Evolutionary conservation across 2,329 filamentous ascomycete species (phyloP), one percentile per base, ranked within the genome.

Genomic region (Paraphaeosphaeria sporulosa): DNA sequence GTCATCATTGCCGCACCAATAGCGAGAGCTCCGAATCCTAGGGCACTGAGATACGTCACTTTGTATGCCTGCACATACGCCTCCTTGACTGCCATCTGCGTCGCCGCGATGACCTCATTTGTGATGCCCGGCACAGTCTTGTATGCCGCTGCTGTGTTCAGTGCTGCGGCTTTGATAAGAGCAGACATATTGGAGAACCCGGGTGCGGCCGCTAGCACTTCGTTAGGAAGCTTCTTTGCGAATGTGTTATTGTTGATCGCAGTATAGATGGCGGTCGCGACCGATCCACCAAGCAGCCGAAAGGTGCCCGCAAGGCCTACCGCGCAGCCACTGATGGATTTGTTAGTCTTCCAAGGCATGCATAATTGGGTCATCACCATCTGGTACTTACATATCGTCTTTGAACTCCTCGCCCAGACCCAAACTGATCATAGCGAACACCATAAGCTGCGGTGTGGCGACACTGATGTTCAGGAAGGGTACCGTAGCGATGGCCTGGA

Each of bases 241-340:
- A 58, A 61, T 43, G 55, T 61, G 46, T 61, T 61, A 40, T 61
- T 61, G 17, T 49, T 55, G 23, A 58, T 61, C 15, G 59, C 55
- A 25, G 50, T 55, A 27, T 61, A 61, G 49, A 61, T 61, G 2
- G 59, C 55, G 10, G 55, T 61, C 21, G 59, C 55, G 30, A 56
- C 55, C 46, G 55, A 58, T 21, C 59, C 59, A 19, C 59, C 55
- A n/a, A 61, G 47, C 19, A 55, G 55, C 19, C 59, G 55, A 48
- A 61, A 61, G 10, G 59, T 51, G 17, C 58, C 58, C 47, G 58
- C 53, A 5, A 60, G 58, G 21, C 59, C 55, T 13, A 60, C 58
- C 9, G 58, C 58, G 27, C 58, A 60, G 27, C 58, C 54, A 49
- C 53, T 56, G 36, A 30, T 52, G 36, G 15, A 12, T 4, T 17